These are phyloP conservation scores for Metschnikowia arizonensis DNA, from an alignment of 805 yeast genomes.

Conservation along the genomic window DNA sequence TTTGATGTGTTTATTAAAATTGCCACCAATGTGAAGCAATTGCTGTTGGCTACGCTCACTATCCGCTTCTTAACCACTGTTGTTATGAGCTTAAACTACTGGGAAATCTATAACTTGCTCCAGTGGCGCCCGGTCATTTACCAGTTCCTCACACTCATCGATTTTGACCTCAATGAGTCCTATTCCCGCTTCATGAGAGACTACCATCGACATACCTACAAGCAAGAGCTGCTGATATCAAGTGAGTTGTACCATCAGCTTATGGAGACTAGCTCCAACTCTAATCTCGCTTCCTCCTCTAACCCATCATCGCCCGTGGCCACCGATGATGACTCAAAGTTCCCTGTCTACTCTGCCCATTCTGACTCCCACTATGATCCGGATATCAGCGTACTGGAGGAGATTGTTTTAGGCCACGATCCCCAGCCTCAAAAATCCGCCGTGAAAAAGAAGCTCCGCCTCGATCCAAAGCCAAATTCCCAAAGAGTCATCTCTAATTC, in stretches of 20 bases:
- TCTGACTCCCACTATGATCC: slow-evolving; percentile 1
- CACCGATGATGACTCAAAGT: slow-evolving; percentile 8
- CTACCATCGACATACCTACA: slow-evolving; percentile 27
- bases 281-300: slow-evolving; percentile 5
- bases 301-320: slow-evolving; percentile 6
- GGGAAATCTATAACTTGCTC: slow-evolving; percentile 42
- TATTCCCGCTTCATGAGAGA: slow-evolving; percentile 33
- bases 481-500: slow-evolving; percentile 27
- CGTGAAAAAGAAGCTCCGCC: slow-evolving; percentile 17
- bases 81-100: slow-evolving; percentile 37
- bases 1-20: slow-evolving; percentile 37
- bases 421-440: not conserved
- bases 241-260: slow-evolving; percentile 4
- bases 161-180: slow-evolving; percentile 40
- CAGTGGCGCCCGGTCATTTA: slow-evolving; percentile 41
- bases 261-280: slow-evolving; percentile 2
- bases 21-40: slow-evolving; percentile 27
- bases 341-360: not conserved
- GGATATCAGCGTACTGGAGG: slow-evolving; percentile 1
- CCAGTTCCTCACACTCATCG: slow-evolving; percentile 36
- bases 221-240: slow-evolving; percentile 12
- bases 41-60: slow-evolving; percentile 31
- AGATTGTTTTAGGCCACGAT: not conserved
- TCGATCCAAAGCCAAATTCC: slow-evolving; percentile 25
- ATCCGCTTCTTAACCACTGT: slow-evolving; percentile 37